Conservation (phyloP, 129 eudicot species). For the Smallanthus sonchifolius region DNA sequence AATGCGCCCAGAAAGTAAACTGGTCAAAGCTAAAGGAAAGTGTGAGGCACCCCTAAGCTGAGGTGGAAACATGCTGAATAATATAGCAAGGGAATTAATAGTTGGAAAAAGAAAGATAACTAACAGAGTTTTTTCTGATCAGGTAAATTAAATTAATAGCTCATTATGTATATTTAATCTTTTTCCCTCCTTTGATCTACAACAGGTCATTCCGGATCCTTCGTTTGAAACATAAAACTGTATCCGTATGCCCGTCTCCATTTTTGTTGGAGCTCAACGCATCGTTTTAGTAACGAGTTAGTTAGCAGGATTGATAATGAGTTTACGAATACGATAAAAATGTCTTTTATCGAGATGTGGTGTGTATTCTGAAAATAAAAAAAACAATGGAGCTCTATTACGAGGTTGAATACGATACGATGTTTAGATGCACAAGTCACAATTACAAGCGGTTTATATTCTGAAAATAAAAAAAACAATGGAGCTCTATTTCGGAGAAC, state of each 20-base stretch:
- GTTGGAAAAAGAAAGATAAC: constrained; percentile 8
- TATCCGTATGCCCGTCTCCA: neutral
- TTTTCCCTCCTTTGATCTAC: neutral
- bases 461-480: too few relatives aligned
- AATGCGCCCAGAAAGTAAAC: constrained; percentile 47
- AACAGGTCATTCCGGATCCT: constrained; percentile 3
- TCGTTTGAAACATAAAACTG: neutral
- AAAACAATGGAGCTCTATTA: too few relatives aligned
- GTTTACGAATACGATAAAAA: neutral
- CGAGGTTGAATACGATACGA: too few relatives aligned
- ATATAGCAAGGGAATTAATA: constrained; percentile 13
- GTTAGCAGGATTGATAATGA: neutral
- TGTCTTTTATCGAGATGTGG: neutral
- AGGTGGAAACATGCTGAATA: constrained; percentile 27
- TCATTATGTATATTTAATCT: neutral
- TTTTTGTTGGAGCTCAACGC: neutral
- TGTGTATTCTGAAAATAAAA: neutral
- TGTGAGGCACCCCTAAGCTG: constrained; percentile 56
- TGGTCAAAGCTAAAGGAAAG: constrained; percentile 49
- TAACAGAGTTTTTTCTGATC: neutral
- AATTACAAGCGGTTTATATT: too few relatives aligned
- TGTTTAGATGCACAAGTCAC: too few relatives aligned
- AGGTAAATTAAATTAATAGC: constrained; percentile 15
- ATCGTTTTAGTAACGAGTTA: neutral
- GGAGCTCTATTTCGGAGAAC: too few relatives aligned